Evolutionary conservation across 129 eudicot species (phyloP).

Genomic region (Glebionis coronaria): DNA sequence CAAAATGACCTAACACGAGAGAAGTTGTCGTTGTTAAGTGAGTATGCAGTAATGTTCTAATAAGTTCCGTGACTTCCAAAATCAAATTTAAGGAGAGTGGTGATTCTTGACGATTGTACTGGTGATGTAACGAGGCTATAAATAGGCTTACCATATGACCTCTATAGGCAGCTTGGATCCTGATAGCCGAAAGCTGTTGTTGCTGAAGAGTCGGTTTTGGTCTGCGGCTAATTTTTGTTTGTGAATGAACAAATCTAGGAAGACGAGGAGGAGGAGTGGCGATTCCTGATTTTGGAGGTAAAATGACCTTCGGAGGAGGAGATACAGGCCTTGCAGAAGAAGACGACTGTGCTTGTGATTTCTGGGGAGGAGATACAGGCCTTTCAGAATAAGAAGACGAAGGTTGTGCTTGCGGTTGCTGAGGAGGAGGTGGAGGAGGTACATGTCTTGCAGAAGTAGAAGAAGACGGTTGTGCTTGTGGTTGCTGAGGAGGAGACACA

Average conservation of each 20-base stretch:
- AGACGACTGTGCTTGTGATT: not conserved
- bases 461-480: constrained; percentile 13
- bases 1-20: too few species aligned
- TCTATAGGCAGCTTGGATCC: constrained; percentile 85
- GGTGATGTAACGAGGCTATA: not conserved
- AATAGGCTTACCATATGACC: constrained; percentile 59
- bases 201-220: constrained; percentile 50
- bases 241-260: constrained; percentile 22
- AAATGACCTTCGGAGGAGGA: constrained; percentile 16
- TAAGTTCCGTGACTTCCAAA: too few species aligned
- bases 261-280: not conserved
- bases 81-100: too few species aligned
- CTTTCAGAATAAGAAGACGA: constrained; percentile 13
- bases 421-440: not conserved
- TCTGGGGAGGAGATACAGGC: constrained; percentile 19
- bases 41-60: too few species aligned
- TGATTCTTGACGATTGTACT: not conserved
- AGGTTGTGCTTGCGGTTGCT: constrained; percentile 19
- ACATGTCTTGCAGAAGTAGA: constrained; percentile 22
- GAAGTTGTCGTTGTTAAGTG: too few species aligned
- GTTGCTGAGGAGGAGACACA: constrained; percentile 1
- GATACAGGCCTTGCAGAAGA: constrained; percentile 6
- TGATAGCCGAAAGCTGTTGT: constrained; percentile 67
- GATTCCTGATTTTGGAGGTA: not conserved
- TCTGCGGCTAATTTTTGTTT: constrained; percentile 28